Conservation (phyloP, 1,284 basidiomycete species). For the Filobasidium uniguttulatum region DNA sequence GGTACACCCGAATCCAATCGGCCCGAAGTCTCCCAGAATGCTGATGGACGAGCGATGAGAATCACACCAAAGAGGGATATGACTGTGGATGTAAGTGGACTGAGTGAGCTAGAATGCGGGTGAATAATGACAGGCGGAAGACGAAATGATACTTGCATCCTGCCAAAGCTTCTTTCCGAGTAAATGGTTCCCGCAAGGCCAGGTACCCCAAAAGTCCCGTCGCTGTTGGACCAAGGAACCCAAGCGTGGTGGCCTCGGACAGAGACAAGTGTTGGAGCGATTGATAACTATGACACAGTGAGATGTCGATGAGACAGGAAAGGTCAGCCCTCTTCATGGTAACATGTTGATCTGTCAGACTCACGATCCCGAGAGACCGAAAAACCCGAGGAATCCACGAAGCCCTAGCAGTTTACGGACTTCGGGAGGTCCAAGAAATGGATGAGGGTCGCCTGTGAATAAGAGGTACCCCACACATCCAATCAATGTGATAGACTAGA, state of each 20-base stretch:
- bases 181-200: conserved; percentile 53
- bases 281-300: conserved; percentile 43
- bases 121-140: background rate
- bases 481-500: conserved; percentile 40
- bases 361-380: conserved; percentile 20
- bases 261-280: conserved; percentile 54
- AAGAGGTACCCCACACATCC: conserved; percentile 42
- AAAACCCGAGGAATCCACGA: conserved; percentile 49
- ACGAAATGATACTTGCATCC: conserved; percentile 41
- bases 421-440: conserved; percentile 53
- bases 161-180: conserved; percentile 47
- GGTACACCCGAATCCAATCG: conserved; percentile 59
- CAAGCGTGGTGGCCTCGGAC: conserved; percentile 60
- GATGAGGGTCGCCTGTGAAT: conserved; percentile 47
- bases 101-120: background rate
- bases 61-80: conserved; percentile 50
- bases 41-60: conserved; percentile 54
- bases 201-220: conserved; percentile 56
- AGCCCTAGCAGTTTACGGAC: conserved; percentile 47
- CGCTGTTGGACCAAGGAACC: conserved; percentile 56
- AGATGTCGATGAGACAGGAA: background rate
- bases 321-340: background rate
- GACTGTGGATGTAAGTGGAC: conserved; percentile 26
- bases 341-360: background rate
- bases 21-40: conserved; percentile 46